phyloP scores from a whole-genome alignment of 352 stramenopile species.

The Stramenopiles sp. region DNA sequence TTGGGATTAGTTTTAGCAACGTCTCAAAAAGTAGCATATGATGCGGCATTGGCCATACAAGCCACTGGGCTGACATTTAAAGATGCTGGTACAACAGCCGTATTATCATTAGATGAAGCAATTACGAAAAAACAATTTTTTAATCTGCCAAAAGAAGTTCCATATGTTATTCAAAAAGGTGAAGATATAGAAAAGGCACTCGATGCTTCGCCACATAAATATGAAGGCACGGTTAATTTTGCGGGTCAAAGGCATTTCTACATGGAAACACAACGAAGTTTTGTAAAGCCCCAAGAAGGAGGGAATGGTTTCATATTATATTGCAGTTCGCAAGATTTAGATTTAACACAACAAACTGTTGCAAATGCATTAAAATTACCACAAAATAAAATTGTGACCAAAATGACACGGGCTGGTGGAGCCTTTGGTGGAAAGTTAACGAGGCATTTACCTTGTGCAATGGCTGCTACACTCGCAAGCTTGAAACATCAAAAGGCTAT shows the following conservation, averaged over 20 bases:
- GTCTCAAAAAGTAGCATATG: slow-evolving; percentile 44
- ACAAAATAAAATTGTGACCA: slow-evolving; percentile 61
- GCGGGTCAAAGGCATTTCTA: slow-evolving; percentile 88
- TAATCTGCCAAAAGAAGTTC: background rate
- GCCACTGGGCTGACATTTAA: slow-evolving; percentile 26
- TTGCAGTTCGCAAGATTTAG: slow-evolving; percentile 72
- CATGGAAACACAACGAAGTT: slow-evolving; percentile 64
- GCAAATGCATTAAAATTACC: slow-evolving; percentile 68
- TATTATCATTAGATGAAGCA: slow-evolving; percentile 45
- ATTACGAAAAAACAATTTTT: background rate
- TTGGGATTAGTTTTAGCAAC: slow-evolving; percentile 54
- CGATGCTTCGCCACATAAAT: slow-evolving; percentile 31
- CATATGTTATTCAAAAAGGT: slow-evolving; percentile 12
- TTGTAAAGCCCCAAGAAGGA: slow-evolving; percentile 44
- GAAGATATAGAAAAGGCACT: slow-evolving; percentile 19
- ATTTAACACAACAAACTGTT: slow-evolving; percentile 68
- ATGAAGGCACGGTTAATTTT: slow-evolving; percentile 55
- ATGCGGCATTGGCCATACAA: slow-evolving; percentile 44
- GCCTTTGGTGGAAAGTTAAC: slow-evolving; percentile 91
- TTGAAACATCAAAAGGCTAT: slow-evolving; percentile 63
- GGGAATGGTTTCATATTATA: slow-evolving; percentile 67
- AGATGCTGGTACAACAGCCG: slow-evolving; percentile 21
- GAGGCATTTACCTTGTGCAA: slow-evolving; percentile 60
- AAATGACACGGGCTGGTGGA: slow-evolving; percentile 79
- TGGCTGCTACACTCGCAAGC: slow-evolving; percentile 62